Conservation (phyloP, 495 filamentous ascomycete species). For the Bathelium albidoporum region DNA sequence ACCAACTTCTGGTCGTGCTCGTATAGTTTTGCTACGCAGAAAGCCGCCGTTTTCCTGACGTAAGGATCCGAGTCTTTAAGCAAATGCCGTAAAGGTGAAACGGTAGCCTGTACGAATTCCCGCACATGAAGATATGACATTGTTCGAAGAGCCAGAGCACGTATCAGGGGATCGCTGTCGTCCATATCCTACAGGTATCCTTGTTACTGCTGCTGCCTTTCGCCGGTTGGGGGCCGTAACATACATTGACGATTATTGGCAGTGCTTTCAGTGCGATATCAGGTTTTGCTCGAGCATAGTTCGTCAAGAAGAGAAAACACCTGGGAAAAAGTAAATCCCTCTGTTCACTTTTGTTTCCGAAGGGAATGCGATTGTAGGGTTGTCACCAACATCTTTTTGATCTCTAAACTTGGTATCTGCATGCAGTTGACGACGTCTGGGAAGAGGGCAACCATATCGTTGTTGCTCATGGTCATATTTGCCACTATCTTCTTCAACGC, state of each 20-base stretch:
- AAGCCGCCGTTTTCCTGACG: slow-evolving; percentile 93
- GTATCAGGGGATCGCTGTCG: slow-evolving; percentile 83
- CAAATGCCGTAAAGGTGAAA: slow-evolving; percentile 70
- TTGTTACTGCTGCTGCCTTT: neutral
- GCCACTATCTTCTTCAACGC: slow-evolving; percentile 99
- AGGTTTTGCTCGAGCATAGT: slow-evolving; percentile 89
- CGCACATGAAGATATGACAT: slow-evolving; percentile 96
- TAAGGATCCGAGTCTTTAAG: slow-evolving; percentile 88
- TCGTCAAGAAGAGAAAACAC: slow-evolving; percentile 96
- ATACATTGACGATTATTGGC: slow-evolving; percentile 71
- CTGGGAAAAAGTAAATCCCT: slow-evolving; percentile 33
- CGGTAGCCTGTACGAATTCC: slow-evolving; percentile 87
- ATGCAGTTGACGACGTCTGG: slow-evolving; percentile 93
- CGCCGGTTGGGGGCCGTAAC: slow-evolving; percentile 14
- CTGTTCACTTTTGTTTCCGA: neutral
- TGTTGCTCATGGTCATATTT: slow-evolving; percentile 99
- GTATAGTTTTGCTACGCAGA: slow-evolving; percentile 95
- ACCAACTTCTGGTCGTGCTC: slow-evolving; percentile 89
- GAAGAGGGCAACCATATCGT: slow-evolving; percentile 97
- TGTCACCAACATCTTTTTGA: slow-evolving; percentile 90
- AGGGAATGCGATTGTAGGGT: neutral
- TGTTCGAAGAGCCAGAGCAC: slow-evolving; percentile 84
- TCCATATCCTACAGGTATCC: slow-evolving; percentile 66
- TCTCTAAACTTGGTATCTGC: slow-evolving; percentile 86
- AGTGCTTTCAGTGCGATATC: slow-evolving; percentile 91